A percentile compares a stretch with the other conserved stretches of the same genome.
These are phyloP conservation scores for Trichoderma citrinoviride DNA, from an alignment of 2,329 filamentous ascomycete genomes.

Conservation along the genomic window DNA sequence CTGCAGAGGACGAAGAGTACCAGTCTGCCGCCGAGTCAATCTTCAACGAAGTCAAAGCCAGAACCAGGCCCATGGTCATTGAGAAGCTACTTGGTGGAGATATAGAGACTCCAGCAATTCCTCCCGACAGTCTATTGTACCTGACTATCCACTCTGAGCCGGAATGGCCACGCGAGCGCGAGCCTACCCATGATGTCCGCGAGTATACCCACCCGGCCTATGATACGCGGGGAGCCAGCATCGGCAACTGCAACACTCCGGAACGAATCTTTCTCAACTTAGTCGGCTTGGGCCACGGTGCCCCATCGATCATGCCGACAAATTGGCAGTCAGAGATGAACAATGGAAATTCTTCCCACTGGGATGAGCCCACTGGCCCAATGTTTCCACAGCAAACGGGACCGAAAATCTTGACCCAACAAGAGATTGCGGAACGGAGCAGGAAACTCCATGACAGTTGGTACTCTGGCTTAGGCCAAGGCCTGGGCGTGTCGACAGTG, in stretches of 20 bases:
- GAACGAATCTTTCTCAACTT: background rate
- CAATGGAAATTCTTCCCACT: background rate
- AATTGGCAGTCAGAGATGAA: background rate
- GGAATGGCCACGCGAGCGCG: background rate
- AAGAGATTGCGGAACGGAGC: slow-evolving; percentile 25
- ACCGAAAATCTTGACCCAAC: slow-evolving; percentile 27
- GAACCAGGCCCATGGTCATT: slow-evolving; percentile 24
- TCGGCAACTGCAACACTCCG: background rate
- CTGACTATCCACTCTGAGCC: slow-evolving; percentile 6
- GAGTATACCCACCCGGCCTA: background rate
- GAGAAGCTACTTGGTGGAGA: background rate
- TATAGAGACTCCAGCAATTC: background rate
- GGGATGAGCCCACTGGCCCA: background rate
- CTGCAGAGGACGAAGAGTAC: slow-evolving; percentile 2
- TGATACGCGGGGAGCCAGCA: background rate
- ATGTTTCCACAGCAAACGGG: slow-evolving; percentile 15
- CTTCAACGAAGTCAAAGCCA: slow-evolving; percentile 33
- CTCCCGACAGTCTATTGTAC: background rate
- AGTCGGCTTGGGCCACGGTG: background rate
- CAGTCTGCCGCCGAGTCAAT: slow-evolving; percentile 39
- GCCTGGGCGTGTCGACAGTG: background rate
- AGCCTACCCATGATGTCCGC: background rate
- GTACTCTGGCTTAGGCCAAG: slow-evolving; percentile 13
- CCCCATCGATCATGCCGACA: background rate
- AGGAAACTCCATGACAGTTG: slow-evolving; percentile 17